These are phyloP conservation scores for Botrytis byssoidea DNA, from an alignment of 2,329 filamentous ascomycete species.

Conservation along the genomic window DNA sequence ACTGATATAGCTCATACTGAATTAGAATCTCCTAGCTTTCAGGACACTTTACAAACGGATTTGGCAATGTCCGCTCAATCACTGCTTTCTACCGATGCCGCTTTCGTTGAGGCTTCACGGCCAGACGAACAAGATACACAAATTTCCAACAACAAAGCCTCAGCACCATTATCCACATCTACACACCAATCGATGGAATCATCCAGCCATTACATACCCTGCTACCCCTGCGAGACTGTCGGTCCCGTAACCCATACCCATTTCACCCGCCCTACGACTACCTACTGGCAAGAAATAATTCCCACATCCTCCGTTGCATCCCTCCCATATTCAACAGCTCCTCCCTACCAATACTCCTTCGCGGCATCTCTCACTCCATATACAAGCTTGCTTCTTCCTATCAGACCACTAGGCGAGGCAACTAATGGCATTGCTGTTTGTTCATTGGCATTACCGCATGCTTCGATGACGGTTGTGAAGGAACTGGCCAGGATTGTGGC, in stretches of 20 bases:
- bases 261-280: slow-evolving; percentile 6
- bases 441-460: slow-evolving; percentile 7
- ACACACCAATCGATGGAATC: not conserved
- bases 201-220: not conserved
- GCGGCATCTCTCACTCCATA: not conserved
- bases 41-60: not conserved
- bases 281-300: slow-evolving; percentile 12
- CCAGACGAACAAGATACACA: not conserved
- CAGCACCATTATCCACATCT: too few species aligned
- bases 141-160: not conserved
- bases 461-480: slow-evolving; percentile 5
- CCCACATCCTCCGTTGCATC: not conserved
- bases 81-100: not conserved
- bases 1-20: not conserved
- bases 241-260: not conserved
- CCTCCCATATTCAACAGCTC: not conserved
- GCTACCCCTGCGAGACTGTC: not conserved
- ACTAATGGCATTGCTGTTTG: not conserved
- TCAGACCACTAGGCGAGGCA: not conserved
- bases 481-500: slow-evolving; percentile 7
- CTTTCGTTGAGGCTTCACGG: not conserved
- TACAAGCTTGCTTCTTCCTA: slow-evolving; percentile 1
- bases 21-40: not conserved
- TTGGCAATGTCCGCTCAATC: not conserved
- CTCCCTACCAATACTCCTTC: slow-evolving; percentile 3